Conservation (phyloP, 2,329 filamentous ascomycete genomes). For the Neofusicoccum parvum region DNA sequence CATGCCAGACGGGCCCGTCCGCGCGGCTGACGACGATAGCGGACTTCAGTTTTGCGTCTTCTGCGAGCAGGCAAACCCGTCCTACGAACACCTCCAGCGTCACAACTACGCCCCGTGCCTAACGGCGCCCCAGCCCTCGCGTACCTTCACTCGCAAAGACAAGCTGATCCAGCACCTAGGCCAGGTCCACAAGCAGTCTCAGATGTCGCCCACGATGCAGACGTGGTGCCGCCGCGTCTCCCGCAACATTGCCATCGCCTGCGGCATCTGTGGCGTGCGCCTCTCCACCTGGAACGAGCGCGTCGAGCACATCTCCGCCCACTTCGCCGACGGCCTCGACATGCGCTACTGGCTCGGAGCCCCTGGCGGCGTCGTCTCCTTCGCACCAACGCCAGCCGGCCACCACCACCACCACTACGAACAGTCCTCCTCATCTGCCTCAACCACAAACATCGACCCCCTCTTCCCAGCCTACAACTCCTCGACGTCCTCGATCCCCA, state of each 20-base stretch:
- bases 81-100: conserved; percentile 50
- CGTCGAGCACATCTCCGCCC: conserved; percentile 30
- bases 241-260: conserved; percentile 30
- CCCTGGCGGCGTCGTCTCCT: conserved; percentile 24
- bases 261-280: conserved; percentile 31
- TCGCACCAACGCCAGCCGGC: not conserved
- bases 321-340: conserved; percentile 31
- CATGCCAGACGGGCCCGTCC: conserved; percentile 49
- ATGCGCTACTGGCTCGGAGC: conserved; percentile 34
- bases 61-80: conserved; percentile 49
- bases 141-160: conserved; percentile 54
- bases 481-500: not conserved
- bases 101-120: conserved; percentile 60
- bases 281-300: conserved; percentile 30
- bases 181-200: conserved; percentile 54
- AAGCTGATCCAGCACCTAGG: conserved; percentile 54
- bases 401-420: not conserved
- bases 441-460: not conserved
- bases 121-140: conserved; percentile 58
- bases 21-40: conserved; percentile 48
- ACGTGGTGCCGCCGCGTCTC: conserved; percentile 29
- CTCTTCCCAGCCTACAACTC: conserved; percentile 2
- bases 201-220: conserved; percentile 50
- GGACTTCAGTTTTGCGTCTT: conserved; percentile 57
- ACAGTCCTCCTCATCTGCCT: not conserved